Evolutionary conservation across 1,284 basidiomycete genomes (phyloP).

Genomic region (Mrakiaceae sp.): DNA sequence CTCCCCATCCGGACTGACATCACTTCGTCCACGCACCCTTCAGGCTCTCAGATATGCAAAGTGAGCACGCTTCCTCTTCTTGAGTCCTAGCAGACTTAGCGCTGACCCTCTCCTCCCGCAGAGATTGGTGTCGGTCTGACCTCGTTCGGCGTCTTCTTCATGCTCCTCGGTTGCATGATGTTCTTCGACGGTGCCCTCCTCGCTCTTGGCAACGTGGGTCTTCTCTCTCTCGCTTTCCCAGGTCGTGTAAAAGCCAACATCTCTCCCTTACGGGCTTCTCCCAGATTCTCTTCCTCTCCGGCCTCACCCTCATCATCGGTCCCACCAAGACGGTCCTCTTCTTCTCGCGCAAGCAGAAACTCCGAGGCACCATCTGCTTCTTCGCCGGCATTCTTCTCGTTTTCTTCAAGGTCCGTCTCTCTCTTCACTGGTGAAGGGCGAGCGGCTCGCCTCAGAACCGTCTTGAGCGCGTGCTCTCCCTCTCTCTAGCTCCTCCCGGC

Average conservation of each 20-base stretch:
- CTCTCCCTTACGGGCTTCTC: background rate
- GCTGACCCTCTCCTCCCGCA: constrained; percentile 29
- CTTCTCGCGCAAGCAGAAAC: constrained; percentile 91
- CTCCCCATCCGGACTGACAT: background rate
- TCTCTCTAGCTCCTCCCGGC: background rate
- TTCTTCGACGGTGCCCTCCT: constrained; percentile 97
- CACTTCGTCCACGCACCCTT: background rate
- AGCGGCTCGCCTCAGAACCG: too few species aligned
- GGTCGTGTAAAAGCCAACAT: background rate
- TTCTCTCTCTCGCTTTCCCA: constrained; percentile 3
- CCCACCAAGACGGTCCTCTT: constrained; percentile 96
- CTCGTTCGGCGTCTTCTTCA: constrained; percentile 92
- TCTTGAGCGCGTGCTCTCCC: too few species aligned
- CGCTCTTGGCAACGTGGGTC: constrained; percentile 85
- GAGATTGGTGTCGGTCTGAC: constrained; percentile 95
- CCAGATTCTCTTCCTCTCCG: constrained; percentile 82
- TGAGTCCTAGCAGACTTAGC: background rate
- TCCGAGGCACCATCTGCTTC: constrained; percentile 88
- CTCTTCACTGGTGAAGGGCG: background rate
- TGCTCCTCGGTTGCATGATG: constrained; percentile 87
- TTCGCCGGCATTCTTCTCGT: constrained; percentile 59
- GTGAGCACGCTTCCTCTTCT: constrained; percentile 29
- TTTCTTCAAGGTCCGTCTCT: constrained; percentile 56
- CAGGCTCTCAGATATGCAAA: constrained; percentile 55
- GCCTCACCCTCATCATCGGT: constrained; percentile 87